Conservation (phyloP, 1,284 basidiomycete genomes). For the Lignosus rhinocerotis region DNA sequence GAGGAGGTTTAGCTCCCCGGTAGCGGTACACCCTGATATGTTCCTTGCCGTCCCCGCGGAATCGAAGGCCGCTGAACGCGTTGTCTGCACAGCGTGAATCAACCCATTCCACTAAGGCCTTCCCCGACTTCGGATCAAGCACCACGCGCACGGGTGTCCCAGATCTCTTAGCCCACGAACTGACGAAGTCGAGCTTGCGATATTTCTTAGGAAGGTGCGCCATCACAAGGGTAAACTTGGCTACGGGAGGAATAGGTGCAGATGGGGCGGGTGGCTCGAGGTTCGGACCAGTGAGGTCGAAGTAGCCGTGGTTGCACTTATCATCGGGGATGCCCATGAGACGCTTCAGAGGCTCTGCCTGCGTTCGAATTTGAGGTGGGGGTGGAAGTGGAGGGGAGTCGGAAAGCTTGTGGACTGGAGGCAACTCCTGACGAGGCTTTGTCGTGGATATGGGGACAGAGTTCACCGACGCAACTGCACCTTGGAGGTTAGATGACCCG, state of each 20-base stretch:
- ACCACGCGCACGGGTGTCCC: constrained; percentile 40
- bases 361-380: neutral
- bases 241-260: constrained; percentile 36
- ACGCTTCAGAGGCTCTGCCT: constrained; percentile 15
- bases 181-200: constrained; percentile 38
- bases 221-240: constrained; percentile 56
- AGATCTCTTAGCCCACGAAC: constrained; percentile 46
- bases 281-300: constrained; percentile 14
- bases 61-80: constrained; percentile 52
- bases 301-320: constrained; percentile 14
- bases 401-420: neutral
- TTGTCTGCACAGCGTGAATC: constrained; percentile 43
- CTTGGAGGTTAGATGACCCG: neutral
- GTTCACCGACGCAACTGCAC: neutral
- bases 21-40: constrained; percentile 61
- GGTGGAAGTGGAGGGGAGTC: neutral
- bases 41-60: constrained; percentile 45
- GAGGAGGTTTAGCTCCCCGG: constrained; percentile 9
- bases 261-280: neutral
- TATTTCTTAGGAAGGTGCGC: constrained; percentile 56
- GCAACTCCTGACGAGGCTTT: neutral
- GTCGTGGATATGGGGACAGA: neutral
- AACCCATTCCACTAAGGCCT: constrained; percentile 56
- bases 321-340: constrained; percentile 30
- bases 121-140: constrained; percentile 40